Evolutionary conservation across 2,329 filamentous ascomycete genomes (phyloP).

Genomic region (Plectosphaerella sp.): DNA sequence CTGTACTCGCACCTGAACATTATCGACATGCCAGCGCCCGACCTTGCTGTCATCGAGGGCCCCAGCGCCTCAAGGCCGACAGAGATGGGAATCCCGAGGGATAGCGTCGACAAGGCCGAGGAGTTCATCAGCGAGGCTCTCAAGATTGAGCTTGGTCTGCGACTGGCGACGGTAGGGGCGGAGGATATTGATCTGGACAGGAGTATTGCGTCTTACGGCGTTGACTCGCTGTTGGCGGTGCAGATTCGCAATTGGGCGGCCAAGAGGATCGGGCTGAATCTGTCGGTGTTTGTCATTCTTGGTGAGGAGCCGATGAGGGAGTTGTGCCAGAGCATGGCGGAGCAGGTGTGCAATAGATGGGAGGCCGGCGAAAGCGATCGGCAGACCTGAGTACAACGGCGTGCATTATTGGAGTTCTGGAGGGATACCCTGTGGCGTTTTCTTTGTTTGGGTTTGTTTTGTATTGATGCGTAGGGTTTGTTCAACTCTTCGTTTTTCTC

Average conservation of each 20-base stretch:
- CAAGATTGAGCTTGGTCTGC: conserved; percentile 29
- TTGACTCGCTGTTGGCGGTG: conserved; percentile 50
- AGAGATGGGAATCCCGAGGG: conserved; percentile 26
- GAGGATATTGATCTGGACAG: conserved; percentile 38
- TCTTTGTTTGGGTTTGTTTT: too few species aligned
- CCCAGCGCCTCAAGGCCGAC: conserved; percentile 13
- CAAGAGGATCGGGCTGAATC: conserved; percentile 35
- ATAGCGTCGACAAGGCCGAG: conserved; percentile 23
- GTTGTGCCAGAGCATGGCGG: conserved; percentile 29
- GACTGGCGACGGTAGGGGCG: conserved; percentile 19
- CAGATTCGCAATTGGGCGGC: conserved; percentile 47
- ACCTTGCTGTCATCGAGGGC: conserved; percentile 11
- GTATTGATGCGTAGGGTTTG: too few species aligned
- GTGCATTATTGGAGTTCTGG: too few species aligned
- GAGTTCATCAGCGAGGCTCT: conserved; percentile 29
- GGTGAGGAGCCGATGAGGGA: conserved; percentile 35
- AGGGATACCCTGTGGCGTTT: too few species aligned
- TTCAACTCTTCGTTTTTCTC: too few species aligned
- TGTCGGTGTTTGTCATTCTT: conserved; percentile 44
- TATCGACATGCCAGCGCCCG: conserved; percentile 36
- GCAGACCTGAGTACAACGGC: too few species aligned
- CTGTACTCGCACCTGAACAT: conserved; percentile 44
- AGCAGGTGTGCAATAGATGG: conserved; percentile 11
- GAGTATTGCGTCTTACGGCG: conserved; percentile 40
- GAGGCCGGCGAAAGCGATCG: too few species aligned